Conservation (phyloP, 108 stramenopile genomes). For the Conticribra guillardii region DNA sequence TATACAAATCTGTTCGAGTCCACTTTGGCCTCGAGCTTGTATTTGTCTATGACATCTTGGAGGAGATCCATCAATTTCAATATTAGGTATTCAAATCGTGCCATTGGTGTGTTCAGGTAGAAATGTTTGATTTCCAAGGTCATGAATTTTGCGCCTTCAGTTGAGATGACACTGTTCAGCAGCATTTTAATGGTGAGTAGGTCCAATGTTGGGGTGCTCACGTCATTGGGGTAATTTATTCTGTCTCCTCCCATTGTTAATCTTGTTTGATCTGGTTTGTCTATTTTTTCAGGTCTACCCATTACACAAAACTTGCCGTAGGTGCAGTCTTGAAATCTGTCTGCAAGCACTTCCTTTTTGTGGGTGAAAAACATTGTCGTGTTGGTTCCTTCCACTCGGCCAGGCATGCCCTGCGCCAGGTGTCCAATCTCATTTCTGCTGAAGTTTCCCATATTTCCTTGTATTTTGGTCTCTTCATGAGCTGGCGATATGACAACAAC, state of each 20-base stretch:
- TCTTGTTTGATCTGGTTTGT: too few species aligned
- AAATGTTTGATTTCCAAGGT: too few species aligned
- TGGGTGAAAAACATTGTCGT: constrained; percentile 12
- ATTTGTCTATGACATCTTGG: constrained; percentile 36
- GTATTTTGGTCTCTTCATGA: constrained; percentile 14
- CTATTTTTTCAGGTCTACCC: constrained; percentile 26
- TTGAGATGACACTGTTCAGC: constrained; percentile 43
- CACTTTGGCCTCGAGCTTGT: constrained; percentile 22
- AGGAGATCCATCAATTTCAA: constrained; percentile 21
- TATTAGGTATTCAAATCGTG: constrained; percentile 35
- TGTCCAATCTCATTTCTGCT: too few species aligned
- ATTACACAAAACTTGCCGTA: constrained; percentile 30
- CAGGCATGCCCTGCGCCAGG: too few species aligned
- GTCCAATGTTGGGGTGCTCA: constrained; percentile 35
- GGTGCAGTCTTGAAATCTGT: constrained; percentile 13
- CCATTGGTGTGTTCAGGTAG: constrained; percentile 51
- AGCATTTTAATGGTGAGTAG: constrained; percentile 31
- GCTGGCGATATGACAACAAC: constrained; percentile 20
- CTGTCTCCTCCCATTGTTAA: too few species aligned
- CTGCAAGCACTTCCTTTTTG: constrained; percentile 13
- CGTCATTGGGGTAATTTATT: constrained; percentile 9
- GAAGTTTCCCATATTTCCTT: constrained; percentile 10
- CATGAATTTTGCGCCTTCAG: constrained; percentile 31
- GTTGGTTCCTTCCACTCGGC: too few species aligned
- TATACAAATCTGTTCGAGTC: constrained; percentile 20